Evolutionary conservation across 1,284 basidiomycete species (phyloP).

Genomic region (Puccinia hordei): DNA sequence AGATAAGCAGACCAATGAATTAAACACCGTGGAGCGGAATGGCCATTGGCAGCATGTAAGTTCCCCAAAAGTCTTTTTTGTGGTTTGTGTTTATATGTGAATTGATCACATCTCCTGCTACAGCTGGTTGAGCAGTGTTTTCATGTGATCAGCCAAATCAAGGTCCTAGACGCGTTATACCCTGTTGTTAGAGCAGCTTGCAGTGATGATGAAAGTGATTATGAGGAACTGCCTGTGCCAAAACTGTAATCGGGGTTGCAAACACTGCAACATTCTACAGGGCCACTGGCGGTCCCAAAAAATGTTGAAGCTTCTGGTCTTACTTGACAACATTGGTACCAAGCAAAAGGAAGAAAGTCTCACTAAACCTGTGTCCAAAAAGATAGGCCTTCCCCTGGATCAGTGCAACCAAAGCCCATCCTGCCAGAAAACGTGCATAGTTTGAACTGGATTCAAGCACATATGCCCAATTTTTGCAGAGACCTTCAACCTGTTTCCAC

Average conservation of each 20-base stretch:
- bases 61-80: no score
- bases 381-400: background rate
- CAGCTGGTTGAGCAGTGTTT: background rate
- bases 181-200: background rate
- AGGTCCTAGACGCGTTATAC: background rate
- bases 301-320: background rate
- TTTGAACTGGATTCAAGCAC: no score
- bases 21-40: background rate
- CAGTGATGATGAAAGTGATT: conserved; percentile 4
- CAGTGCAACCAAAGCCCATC: background rate
- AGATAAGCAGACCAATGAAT: background rate
- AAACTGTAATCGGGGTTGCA: background rate
- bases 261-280: background rate
- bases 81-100: background rate
- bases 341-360: background rate
- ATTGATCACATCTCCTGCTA: no score
- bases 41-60: background rate
- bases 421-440: background rate
- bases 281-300: background rate
- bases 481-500: no score
- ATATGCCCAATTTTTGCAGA: no score
- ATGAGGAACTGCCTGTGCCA: background rate
- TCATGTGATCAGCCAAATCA: background rate
- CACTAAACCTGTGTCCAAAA: background rate
- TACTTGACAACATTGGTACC: background rate